Percentiles rank a stretch among this genome's conserved stretches.
Evolutionary conservation across 2,329 filamentous ascomycete genomes (phyloP).

Genomic region (Cladorrhinum sp.): DNA sequence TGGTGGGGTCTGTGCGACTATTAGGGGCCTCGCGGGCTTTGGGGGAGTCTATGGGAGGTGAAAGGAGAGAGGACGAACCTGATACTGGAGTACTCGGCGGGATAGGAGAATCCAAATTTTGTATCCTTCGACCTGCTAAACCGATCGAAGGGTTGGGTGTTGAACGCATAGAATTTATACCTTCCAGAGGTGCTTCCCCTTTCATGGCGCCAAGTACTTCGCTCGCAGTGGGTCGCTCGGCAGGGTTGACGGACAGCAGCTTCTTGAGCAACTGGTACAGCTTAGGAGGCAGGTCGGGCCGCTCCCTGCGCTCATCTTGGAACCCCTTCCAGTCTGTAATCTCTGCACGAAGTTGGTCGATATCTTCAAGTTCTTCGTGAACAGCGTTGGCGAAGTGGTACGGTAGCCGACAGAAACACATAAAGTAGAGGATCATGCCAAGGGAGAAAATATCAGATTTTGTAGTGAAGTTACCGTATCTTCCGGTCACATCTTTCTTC

Average conservation of each 20-base stretch:
- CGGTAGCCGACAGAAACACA: conserved; percentile 88
- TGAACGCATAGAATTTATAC: conserved; percentile 32
- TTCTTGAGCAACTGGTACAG: conserved; percentile 82
- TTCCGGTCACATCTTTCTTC: conserved; percentile 62
- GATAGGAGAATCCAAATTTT: conserved; percentile 54
- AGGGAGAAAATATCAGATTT: conserved; percentile 98
- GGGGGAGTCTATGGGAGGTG: conserved; percentile 14
- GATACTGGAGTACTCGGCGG: conserved; percentile 47
- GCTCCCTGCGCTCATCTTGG: conserved; percentile 67
- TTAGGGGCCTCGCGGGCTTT: conserved; percentile 3
- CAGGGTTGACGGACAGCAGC: conserved; percentile 73
- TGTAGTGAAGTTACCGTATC: conserved; percentile 88
- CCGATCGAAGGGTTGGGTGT: conserved; percentile 39
- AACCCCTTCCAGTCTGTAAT: conserved; percentile 88
- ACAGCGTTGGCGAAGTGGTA: conserved; percentile 80
- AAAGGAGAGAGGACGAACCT: conserved; percentile 33
- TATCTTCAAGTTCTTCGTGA: conserved; percentile 87
- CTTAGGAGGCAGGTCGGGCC: conserved; percentile 79
- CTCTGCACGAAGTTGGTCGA: conserved; percentile 79
- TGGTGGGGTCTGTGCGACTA: conserved; percentile 32
- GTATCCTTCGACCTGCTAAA: conserved; percentile 47
- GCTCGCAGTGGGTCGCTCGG: conserved; percentile 74
- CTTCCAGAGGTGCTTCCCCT: conserved; percentile 55
- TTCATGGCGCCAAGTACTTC: conserved; percentile 81
- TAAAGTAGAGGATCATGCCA: conserved; percentile 97